These are phyloP conservation scores for Microstegium vimineum DNA, from an alignment of 176 grass and related monocot genomes.

Conservation along the genomic window DNA sequence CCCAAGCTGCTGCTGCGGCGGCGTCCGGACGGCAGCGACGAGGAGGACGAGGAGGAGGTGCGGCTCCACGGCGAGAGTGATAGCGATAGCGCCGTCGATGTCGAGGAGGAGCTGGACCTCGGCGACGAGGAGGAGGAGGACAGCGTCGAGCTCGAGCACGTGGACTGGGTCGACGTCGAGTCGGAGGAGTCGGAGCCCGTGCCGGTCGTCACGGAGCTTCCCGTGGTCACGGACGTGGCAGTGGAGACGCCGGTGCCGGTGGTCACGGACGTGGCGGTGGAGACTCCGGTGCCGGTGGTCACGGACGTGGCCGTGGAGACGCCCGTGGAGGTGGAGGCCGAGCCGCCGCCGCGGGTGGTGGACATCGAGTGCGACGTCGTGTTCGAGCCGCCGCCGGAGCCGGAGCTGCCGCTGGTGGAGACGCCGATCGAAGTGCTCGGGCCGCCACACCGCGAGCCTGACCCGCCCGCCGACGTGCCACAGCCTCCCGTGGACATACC, in stretches of 20 bases:
- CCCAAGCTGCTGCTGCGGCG: slow-evolving; percentile 35
- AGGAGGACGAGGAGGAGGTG: neutral
- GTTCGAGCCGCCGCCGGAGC: slow-evolving; percentile 14
- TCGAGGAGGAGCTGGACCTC: slow-evolving; percentile 29
- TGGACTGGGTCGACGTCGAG: slow-evolving; percentile 34
- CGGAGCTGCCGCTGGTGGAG: slow-evolving; percentile 31
- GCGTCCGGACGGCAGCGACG: neutral
- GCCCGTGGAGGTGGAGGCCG: neutral
- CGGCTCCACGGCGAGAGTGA: slow-evolving; percentile 17
- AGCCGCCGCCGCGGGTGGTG: slow-evolving; percentile 4
- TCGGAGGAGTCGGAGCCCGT: slow-evolving; percentile 17
- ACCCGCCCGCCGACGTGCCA: neutral
- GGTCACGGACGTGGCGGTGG: neutral
- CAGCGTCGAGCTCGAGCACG: slow-evolving; percentile 16
- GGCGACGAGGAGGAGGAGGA: neutral
- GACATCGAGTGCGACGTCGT: slow-evolving; percentile 58
- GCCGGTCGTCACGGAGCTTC: neutral
- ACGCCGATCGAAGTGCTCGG: slow-evolving; percentile 33
- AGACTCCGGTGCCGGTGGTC: neutral
- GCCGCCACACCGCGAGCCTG: neutral
- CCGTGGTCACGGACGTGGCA: neutral
- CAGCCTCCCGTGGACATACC: slow-evolving; percentile 26
- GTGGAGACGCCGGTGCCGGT: neutral
- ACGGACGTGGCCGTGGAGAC: neutral
- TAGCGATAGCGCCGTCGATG: neutral